Evolutionary conservation across 2,329 filamentous ascomycete genomes (phyloP).

Genomic region (Cordyceps cateniannulata): DNA sequence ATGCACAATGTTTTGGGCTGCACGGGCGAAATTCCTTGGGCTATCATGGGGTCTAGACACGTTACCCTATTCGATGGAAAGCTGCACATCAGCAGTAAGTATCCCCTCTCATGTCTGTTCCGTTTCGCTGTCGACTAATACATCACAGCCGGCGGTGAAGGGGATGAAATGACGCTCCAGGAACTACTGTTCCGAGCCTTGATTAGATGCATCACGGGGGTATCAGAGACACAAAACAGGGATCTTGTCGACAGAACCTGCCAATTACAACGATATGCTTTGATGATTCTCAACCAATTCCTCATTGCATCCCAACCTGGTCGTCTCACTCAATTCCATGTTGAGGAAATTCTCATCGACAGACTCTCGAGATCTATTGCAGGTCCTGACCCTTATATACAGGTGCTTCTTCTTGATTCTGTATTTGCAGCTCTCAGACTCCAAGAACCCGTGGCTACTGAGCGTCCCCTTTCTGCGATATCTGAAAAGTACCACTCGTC

Average conservation of each 20-base stretch:
- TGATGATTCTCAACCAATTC: conserved; percentile 65
- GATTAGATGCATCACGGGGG: conserved; percentile 48
- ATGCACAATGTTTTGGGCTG: conserved; percentile 66
- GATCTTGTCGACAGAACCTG: conserved; percentile 41
- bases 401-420: conserved; percentile 73
- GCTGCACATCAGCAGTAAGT: conserved; percentile 46
- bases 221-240: conserved; percentile 15
- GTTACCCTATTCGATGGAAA: conserved; percentile 22
- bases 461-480: conserved; percentile 36
- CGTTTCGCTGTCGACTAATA: conserved; percentile 17
- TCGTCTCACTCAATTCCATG: conserved; percentile 53
- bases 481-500: conserved; percentile 40
- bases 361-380: conserved; percentile 56
- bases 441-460: conserved; percentile 36
- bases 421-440: conserved; percentile 68
- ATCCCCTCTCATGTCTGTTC: background rate
- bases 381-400: conserved; percentile 61
- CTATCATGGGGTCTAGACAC: conserved; percentile 57
- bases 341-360: conserved; percentile 66
- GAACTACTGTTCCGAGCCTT: conserved; percentile 62
- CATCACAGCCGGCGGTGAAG: conserved; percentile 39
- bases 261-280: conserved; percentile 63
- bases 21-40: conserved; percentile 62
- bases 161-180: conserved; percentile 55
- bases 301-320: conserved; percentile 57